Percentiles rank a stretch among this genome's conserved stretches.
Conservation (phyloP, 345 rosid genomes). For the Stellera chamaejasme region DNA sequence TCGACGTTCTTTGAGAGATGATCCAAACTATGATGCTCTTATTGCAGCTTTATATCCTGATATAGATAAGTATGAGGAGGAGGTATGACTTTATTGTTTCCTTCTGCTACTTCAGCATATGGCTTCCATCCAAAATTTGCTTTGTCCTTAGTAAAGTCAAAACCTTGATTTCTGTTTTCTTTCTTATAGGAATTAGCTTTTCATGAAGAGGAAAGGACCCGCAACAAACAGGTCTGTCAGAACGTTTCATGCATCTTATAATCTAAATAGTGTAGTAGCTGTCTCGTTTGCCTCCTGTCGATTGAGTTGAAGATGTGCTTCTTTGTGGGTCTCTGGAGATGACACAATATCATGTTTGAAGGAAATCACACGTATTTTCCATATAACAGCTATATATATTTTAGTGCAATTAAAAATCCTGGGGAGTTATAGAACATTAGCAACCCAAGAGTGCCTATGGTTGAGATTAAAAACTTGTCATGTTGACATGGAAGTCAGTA, state of each 20-base stretch:
- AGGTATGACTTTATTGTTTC: constrained; percentile 35
- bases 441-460: too few relatives aligned
- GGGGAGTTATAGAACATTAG: too few relatives aligned
- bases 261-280: constrained; percentile 9
- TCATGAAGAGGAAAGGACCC: constrained; percentile 76
- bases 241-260: not conserved
- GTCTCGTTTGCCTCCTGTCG: not conserved
- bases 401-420: too few relatives aligned
- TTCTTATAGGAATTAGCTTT: constrained; percentile 67
- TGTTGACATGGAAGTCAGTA: too few relatives aligned
- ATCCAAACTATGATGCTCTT: constrained; percentile 83
- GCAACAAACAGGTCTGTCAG: constrained; percentile 72
- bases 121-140: not conserved
- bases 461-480: too few relatives aligned
- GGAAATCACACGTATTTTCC: too few relatives aligned
- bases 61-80: constrained; percentile 69
- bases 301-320: too few relatives aligned
- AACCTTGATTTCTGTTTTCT: constrained; percentile 11
- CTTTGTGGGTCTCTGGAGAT: too few relatives aligned
- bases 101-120: not conserved
- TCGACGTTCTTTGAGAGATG: constrained; percentile 92
- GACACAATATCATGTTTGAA: too few relatives aligned
- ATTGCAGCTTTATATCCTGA: constrained; percentile 75
- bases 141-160: constrained; percentile 3
- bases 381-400: too few relatives aligned